Percentiles rank a stretch among this genome's conserved stretches.
phyloP scores from a whole-genome alignment of 2,329 filamentous ascomycete species.

The Berkeleyomyces basicola region DNA sequence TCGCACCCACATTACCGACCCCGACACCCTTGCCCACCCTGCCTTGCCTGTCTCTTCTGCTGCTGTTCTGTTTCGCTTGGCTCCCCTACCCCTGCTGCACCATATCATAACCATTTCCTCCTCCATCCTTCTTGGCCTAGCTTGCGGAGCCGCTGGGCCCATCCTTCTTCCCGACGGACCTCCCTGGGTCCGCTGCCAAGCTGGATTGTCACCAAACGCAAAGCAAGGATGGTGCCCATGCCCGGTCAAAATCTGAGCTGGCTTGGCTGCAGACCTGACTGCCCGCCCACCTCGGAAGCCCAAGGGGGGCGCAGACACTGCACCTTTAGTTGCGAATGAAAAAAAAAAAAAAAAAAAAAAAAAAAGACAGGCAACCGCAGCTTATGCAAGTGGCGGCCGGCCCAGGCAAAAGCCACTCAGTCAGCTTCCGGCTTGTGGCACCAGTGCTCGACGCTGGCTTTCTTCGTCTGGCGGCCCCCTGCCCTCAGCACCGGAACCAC shows the following conservation, averaged over 20 bases:
- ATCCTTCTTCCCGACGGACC: conserved; percentile 3
- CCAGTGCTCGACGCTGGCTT: neutral
- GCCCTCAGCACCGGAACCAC: neutral
- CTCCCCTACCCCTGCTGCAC: neutral
- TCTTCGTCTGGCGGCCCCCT: neutral
- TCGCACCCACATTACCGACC: neutral
- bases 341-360: neutral
- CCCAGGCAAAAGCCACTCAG: neutral
- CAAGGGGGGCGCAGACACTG: neutral
- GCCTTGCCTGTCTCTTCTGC: neutral
- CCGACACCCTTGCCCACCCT: conserved; percentile 1
- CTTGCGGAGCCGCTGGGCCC: conserved; percentile 1
- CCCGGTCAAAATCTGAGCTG: neutral
- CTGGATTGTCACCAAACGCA: neutral
- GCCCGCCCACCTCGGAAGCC: neutral
- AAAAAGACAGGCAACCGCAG: neutral
- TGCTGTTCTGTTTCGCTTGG: conserved; percentile 1
- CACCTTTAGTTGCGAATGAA: neutral
- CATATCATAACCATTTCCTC: conserved; percentile 1
- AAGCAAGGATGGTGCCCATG: neutral
- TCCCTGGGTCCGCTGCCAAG: neutral
- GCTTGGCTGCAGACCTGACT: neutral
- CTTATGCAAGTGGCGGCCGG: neutral
- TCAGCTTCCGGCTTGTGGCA: neutral
- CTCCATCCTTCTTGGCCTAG: neutral